Evolutionary conservation across 495 filamentous ascomycete genomes (phyloP).

Genomic region (Xylaria intraflava): DNA sequence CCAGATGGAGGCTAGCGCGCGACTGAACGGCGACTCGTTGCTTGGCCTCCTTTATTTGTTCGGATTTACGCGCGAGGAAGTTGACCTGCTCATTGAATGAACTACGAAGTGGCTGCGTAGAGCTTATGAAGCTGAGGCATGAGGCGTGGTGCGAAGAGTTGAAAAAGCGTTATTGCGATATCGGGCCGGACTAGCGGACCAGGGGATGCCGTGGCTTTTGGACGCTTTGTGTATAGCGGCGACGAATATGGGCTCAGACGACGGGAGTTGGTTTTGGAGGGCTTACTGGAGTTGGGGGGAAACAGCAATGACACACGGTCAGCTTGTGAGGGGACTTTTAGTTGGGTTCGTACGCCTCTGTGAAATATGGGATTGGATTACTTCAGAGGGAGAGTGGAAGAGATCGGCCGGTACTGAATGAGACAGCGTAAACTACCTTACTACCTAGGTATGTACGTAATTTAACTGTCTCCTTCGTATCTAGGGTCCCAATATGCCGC

Average conservation of each 20-base stretch:
- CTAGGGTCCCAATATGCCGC: background rate
- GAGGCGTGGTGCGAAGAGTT: background rate
- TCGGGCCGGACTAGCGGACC: constrained; percentile 3
- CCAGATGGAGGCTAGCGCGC: constrained; percentile 74
- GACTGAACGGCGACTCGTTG: constrained; percentile 73
- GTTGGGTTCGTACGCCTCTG: too few species aligned
- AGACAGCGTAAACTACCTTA: background rate
- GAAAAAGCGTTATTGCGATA: background rate
- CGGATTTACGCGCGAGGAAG: constrained; percentile 64
- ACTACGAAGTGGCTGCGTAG: constrained; percentile 7
- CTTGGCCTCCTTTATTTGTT: constrained; percentile 79
- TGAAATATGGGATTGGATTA: background rate
- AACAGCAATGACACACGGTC: too few species aligned
- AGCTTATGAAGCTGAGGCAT: background rate
- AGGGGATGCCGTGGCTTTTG: background rate
- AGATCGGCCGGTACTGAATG: background rate
- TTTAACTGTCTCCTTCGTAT: too few species aligned
- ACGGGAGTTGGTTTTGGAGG: background rate
- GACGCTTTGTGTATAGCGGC: background rate
- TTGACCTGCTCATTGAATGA: constrained; percentile 41
- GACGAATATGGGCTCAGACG: background rate
- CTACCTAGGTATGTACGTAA: background rate
- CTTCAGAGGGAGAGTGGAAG: background rate
- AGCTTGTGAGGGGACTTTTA: too few species aligned
- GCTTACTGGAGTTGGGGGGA: background rate